Percentiles rank a stretch among this genome's conserved stretches.
Evolutionary conservation across 148 eudicot species (phyloP).

Genomic region (Agrostemma githago): DNA sequence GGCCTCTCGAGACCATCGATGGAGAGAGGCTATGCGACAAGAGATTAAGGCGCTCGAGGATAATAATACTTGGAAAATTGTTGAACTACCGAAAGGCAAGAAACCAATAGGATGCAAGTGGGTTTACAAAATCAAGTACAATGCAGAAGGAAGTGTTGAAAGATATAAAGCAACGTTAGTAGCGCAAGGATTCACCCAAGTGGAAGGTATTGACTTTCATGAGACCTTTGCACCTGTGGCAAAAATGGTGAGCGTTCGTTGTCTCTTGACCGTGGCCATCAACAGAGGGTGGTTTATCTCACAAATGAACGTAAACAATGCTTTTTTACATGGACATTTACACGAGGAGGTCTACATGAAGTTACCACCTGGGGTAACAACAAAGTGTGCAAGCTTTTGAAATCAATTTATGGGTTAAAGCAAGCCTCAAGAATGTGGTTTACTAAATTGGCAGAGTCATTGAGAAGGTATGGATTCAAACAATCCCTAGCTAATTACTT

Average conservation of each 20-base stretch:
- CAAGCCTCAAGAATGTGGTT: conserved; percentile 1
- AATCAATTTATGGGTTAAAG: background rate
- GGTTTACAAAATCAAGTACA: background rate
- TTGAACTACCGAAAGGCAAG: background rate
- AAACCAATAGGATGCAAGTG: background rate
- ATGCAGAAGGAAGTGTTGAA: background rate
- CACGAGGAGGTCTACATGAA: background rate
- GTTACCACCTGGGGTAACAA: background rate
- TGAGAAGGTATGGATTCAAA: background rate
- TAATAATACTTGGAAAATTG: background rate
- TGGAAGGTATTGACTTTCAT: background rate
- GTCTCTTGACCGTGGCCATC: background rate
- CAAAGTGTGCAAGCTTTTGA: background rate
- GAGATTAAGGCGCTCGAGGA: background rate
- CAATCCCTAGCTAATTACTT: background rate
- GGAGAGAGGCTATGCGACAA: background rate
- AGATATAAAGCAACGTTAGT: background rate
- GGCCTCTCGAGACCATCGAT: background rate
- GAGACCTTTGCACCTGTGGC: no score
- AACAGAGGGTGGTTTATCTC: background rate
- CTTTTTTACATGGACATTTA: background rate
- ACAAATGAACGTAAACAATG: background rate
- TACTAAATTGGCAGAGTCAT: background rate
- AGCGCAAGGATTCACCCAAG: background rate
- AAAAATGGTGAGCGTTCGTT: background rate